phyloP scores from a whole-genome alignment of 2,329 filamentous ascomycete species.

The Cordyceps cicadae region DNA sequence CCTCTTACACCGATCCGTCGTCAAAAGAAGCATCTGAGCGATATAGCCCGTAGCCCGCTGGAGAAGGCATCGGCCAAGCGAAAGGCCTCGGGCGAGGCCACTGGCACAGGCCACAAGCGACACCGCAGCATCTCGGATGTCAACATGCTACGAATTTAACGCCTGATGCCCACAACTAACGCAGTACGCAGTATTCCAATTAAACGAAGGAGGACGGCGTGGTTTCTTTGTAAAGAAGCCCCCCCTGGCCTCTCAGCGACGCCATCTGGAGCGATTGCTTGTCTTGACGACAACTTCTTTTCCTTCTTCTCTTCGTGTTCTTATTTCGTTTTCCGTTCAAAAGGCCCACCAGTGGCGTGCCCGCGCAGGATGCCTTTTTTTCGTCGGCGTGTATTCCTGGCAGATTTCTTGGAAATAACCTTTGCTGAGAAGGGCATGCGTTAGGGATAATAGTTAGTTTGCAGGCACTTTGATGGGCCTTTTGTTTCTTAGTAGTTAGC shows the following conservation, averaged over 20 bases:
- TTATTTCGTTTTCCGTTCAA: not conserved
- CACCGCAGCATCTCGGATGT: slow-evolving; percentile 53
- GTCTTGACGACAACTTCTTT: not conserved
- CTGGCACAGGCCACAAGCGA: slow-evolving; percentile 40
- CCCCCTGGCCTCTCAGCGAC: slow-evolving; percentile 34
- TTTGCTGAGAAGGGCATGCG: no score
- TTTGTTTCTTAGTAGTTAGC: no score
- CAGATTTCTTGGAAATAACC: no score
- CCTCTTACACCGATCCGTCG: slow-evolving; percentile 62
- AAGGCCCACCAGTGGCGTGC: no score
- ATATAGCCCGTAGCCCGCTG: slow-evolving; percentile 41
- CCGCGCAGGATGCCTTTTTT: not conserved
- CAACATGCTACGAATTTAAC: slow-evolving; percentile 37
- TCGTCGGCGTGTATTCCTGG: not conserved
- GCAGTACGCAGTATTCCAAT: slow-evolving; percentile 11
- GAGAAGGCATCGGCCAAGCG: slow-evolving; percentile 43
- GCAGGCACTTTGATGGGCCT: no score
- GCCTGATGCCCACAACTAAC: slow-evolving; percentile 1
- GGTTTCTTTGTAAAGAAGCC: slow-evolving; percentile 21
- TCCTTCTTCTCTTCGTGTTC: not conserved
- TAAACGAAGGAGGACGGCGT: slow-evolving; percentile 41
- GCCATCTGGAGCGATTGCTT: not conserved
- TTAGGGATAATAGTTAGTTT: no score
- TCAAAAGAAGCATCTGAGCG: slow-evolving; percentile 40
- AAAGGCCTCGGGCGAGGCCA: slow-evolving; percentile 41